These are phyloP conservation scores for Aspergillus wentii DNA, from an alignment of 495 filamentous ascomycete genomes.

Conservation along the genomic window DNA sequence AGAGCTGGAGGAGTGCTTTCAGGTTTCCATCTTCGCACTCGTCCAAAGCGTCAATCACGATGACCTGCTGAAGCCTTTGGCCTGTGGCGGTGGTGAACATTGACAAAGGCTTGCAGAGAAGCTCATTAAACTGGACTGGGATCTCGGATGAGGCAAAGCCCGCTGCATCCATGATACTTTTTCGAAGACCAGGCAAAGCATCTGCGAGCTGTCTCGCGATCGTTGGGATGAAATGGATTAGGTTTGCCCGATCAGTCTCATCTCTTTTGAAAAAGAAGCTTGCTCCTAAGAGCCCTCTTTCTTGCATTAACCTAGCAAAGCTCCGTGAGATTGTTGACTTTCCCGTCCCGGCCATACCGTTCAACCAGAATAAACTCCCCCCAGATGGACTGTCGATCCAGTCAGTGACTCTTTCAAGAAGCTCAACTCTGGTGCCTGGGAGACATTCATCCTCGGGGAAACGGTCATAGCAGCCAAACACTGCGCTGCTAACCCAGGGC, in stretches of 20 bases:
- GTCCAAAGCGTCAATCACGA: constrained; percentile 51
- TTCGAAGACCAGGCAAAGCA: too few species aligned
- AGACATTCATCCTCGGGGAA: constrained; percentile 25
- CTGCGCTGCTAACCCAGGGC: constrained; percentile 2
- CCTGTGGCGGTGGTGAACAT: neutral
- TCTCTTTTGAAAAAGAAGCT: constrained; percentile 53
- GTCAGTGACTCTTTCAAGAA: constrained; percentile 22
- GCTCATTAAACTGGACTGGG: constrained; percentile 39
- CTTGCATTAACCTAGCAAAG: constrained; percentile 13
- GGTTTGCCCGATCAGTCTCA: constrained; percentile 35
- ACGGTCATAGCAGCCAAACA: constrained; percentile 19
- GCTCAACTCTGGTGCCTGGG: constrained; percentile 24
- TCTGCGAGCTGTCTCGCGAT: constrained; percentile 36
- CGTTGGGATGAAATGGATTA: constrained; percentile 38
- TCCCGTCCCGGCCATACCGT: constrained; percentile 38
- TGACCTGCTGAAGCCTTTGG: constrained; percentile 11
- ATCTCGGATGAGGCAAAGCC: constrained; percentile 29
- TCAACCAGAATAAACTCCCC: constrained; percentile 39
- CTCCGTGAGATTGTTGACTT: constrained; percentile 40
- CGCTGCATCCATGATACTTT: too few species aligned
- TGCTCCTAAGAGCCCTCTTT: constrained; percentile 15
- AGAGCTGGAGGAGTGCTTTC: constrained; percentile 28
- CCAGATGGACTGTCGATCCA: constrained; percentile 18
- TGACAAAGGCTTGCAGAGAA: constrained; percentile 38
- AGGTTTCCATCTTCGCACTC: constrained; percentile 45